phyloP scores from a whole-genome alignment of 176 grass and related monocot genomes.

The Oropetium thomaeum region DNA sequence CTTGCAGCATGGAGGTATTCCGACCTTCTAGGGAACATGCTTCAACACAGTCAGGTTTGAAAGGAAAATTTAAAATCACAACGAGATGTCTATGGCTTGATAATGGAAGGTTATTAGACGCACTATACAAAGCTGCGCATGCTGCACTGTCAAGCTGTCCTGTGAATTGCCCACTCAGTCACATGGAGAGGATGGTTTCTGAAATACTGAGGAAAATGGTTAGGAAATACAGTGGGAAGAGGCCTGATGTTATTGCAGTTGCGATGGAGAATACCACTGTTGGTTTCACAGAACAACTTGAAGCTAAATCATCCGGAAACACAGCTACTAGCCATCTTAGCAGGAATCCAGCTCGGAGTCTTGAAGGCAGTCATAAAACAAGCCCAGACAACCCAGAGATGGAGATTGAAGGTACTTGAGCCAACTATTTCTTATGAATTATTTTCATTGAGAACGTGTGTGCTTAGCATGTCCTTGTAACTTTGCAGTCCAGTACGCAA shows the following conservation, averaged over 20 bases:
- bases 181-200: constrained; percentile 88
- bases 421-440: background rate
- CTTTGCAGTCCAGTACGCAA: background rate
- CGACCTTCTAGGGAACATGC: constrained; percentile 59
- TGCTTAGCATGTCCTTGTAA: background rate
- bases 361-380: constrained; percentile 45
- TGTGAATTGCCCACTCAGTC: constrained; percentile 73
- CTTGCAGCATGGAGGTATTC: constrained; percentile 86
- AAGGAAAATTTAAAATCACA: constrained; percentile 95
- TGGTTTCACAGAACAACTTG: constrained; percentile 49
- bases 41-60: constrained; percentile 62
- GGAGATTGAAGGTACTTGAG: constrained; percentile 54
- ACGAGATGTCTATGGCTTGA: constrained; percentile 96
- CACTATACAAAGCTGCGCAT: constrained; percentile 82
- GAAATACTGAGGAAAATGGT: constrained; percentile 96
- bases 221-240: constrained; percentile 91
- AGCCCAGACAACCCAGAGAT: constrained; percentile 36
- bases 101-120: constrained; percentile 88
- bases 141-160: constrained; percentile 93
- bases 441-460: background rate
- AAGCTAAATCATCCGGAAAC: constrained; percentile 58
- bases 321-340: constrained; percentile 40
- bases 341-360: constrained; percentile 34
- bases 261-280: constrained; percentile 60
- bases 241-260: constrained; percentile 79